Conservation (phyloP, 441 rosid species). For the Bruguiera hainesii region DNA sequence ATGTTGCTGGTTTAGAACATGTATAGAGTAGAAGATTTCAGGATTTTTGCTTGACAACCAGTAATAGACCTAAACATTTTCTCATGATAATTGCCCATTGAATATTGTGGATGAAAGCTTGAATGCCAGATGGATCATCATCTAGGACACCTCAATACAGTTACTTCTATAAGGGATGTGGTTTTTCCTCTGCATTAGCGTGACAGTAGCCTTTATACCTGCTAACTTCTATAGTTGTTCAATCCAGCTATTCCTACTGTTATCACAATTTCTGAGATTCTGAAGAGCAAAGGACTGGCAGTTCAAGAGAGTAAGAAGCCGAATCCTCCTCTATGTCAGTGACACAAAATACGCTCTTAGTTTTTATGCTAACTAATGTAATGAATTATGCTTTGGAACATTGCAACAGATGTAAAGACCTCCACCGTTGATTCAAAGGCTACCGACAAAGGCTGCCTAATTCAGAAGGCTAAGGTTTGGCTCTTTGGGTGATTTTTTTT, state of each 20-base stretch:
- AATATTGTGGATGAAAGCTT: too few relatives aligned
- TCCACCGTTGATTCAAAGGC: slow-evolving; percentile 22
- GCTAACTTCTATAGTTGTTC: background rate
- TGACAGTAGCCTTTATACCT: too few relatives aligned
- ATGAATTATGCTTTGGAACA: background rate
- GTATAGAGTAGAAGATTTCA: too few relatives aligned
- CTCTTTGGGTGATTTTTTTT: background rate
- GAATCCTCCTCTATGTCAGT: background rate
- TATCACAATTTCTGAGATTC: slow-evolving; percentile 33
- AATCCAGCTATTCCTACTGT: slow-evolving; percentile 36
- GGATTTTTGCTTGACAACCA: too few relatives aligned
- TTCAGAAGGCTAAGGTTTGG: slow-evolving; percentile 28
- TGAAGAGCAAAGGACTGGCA: slow-evolving; percentile 30
- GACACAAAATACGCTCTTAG: background rate
- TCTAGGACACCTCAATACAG: too few relatives aligned
- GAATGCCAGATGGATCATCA: too few relatives aligned
- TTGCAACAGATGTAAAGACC: slow-evolving; percentile 18
- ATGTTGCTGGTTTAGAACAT: too few relatives aligned
- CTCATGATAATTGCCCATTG: too few relatives aligned
- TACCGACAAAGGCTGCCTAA: slow-evolving; percentile 8
- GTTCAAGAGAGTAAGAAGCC: slow-evolving; percentile 21
- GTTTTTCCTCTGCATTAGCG: too few relatives aligned
- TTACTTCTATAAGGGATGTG: too few relatives aligned
- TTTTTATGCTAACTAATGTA: background rate
- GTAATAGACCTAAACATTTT: too few relatives aligned